Evolutionary conservation across 2,329 filamentous ascomycete genomes (phyloP).

Genomic region (Lachnellula subtilissima): DNA sequence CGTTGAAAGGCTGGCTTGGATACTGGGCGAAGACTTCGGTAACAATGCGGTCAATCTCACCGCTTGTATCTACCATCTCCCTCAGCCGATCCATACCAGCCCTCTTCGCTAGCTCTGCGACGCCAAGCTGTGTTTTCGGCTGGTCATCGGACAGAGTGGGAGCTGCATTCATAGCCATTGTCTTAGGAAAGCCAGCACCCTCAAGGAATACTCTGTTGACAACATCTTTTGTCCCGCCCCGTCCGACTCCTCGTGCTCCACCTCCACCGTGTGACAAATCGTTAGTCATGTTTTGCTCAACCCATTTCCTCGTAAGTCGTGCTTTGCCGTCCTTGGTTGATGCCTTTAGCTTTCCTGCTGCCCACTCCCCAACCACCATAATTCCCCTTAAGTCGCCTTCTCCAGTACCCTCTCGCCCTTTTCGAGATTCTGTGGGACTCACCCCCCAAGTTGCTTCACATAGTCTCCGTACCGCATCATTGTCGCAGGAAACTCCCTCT

Average conservation of each 20-base stretch:
- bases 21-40: slow-evolving; percentile 83
- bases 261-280: slow-evolving; percentile 67
- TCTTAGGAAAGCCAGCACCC: slow-evolving; percentile 62
- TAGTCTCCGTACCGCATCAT: slow-evolving; percentile 78
- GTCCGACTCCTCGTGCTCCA: slow-evolving; percentile 64
- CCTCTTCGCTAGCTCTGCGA: slow-evolving; percentile 68
- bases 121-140: slow-evolving; percentile 58
- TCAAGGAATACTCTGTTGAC: slow-evolving; percentile 74
- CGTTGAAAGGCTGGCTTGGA: slow-evolving; percentile 82
- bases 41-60: slow-evolving; percentile 73
- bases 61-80: slow-evolving; percentile 74
- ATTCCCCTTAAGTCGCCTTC: slow-evolving; percentile 74
- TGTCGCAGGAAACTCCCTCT: slow-evolving; percentile 83
- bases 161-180: slow-evolving; percentile 24
- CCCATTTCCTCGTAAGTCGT: slow-evolving; percentile 67
- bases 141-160: slow-evolving; percentile 26
- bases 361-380: slow-evolving; percentile 86
- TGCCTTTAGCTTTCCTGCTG: slow-evolving; percentile 64
- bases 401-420: slow-evolving; percentile 62
- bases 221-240: slow-evolving; percentile 69
- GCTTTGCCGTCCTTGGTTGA: slow-evolving; percentile 36
- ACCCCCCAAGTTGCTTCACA: slow-evolving; percentile 83
- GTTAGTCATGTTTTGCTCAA: slow-evolving; percentile 65
- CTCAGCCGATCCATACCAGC: slow-evolving; percentile 65
- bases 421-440: slow-evolving; percentile 63